Conservation (phyloP, 208 protist genomes). For the Crithidia mellificae region DNA sequence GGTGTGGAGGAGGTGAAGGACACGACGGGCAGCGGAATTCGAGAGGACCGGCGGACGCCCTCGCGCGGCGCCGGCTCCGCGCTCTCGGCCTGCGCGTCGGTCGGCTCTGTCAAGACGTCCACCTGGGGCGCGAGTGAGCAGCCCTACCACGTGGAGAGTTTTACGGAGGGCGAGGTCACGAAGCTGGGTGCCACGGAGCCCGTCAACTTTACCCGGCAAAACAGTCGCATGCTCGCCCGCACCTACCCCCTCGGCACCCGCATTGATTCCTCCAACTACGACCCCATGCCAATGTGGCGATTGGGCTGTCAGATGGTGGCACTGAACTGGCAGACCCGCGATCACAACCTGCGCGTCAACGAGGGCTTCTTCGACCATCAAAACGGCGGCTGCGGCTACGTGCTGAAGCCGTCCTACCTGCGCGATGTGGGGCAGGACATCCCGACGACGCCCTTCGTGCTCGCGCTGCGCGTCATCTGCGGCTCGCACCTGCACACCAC, state of each 20-base stretch:
- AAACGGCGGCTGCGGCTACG: conserved; percentile 93
- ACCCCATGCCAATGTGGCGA: conserved; percentile 79
- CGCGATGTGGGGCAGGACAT: conserved; percentile 12
- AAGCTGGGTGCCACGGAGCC: conserved; percentile 20
- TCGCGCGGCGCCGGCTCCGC: conserved; percentile 13
- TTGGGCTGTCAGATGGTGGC: conserved; percentile 90
- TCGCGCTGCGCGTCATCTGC: conserved; percentile 53
- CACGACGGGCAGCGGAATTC: conserved; percentile 41
- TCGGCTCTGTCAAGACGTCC: conserved; percentile 42
- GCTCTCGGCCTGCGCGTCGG: conserved; percentile 46
- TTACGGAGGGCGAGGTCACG: conserved; percentile 41
- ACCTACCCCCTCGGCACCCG: conserved; percentile 93
- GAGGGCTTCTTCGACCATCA: conserved; percentile 81
- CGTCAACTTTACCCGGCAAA: conserved; percentile 48
- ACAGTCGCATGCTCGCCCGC: conserved; percentile 74
- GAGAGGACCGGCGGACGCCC: conserved; percentile 15
- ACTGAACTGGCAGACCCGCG: conserved; percentile 91
- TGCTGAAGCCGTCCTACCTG: conserved; percentile 90
- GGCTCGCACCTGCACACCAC: conserved; percentile 56
- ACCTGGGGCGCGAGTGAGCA: conserved; percentile 43
- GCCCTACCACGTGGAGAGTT: conserved; percentile 62
- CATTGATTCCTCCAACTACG: conserved; percentile 92
- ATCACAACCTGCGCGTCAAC: conserved; percentile 74
- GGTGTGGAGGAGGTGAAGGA: conserved; percentile 47
- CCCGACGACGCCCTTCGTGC: conserved; percentile 7